Conservation (phyloP, 2,329 filamentous ascomycete genomes). For the Epicoccum sorghinum region DNA sequence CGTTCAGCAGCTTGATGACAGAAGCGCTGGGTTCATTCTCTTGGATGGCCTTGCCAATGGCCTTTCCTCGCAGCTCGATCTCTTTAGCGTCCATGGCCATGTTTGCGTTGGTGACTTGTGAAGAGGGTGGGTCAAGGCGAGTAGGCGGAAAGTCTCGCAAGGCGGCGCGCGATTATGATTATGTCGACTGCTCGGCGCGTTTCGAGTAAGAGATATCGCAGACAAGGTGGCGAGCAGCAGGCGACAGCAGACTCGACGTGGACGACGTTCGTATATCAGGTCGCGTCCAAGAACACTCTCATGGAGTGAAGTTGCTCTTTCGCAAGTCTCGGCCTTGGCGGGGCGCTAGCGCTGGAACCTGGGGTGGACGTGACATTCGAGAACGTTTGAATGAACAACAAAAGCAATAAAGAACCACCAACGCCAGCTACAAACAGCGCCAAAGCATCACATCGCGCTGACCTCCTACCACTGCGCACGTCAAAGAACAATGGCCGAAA, state of each 20-base stretch:
- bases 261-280: neutral
- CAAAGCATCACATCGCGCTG: neutral
- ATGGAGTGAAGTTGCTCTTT: conserved; percentile 1
- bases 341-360: conserved; percentile 2
- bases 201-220: too few relatives aligned
- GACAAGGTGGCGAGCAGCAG: neutral
- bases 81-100: conserved; percentile 78
- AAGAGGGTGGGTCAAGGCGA: neutral
- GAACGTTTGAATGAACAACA: conserved; percentile 4
- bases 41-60: conserved; percentile 77
- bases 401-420: neutral
- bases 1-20: conserved; percentile 75
- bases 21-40: conserved; percentile 76
- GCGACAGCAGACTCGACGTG: conserved; percentile 4
- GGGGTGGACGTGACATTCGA: conserved; percentile 5
- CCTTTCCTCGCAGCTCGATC: conserved; percentile 76
- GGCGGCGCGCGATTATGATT: conserved; percentile 4
- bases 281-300: conserved; percentile 5
- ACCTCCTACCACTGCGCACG: neutral
- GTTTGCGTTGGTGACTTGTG: neutral
- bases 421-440: neutral
- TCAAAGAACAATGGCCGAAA: conserved; percentile 55
- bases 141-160: neutral
- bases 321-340: conserved; percentile 12
- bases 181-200: conserved; percentile 12